Conservation (phyloP, 139 green algal species). For the Tetraselmis chui region DNA sequence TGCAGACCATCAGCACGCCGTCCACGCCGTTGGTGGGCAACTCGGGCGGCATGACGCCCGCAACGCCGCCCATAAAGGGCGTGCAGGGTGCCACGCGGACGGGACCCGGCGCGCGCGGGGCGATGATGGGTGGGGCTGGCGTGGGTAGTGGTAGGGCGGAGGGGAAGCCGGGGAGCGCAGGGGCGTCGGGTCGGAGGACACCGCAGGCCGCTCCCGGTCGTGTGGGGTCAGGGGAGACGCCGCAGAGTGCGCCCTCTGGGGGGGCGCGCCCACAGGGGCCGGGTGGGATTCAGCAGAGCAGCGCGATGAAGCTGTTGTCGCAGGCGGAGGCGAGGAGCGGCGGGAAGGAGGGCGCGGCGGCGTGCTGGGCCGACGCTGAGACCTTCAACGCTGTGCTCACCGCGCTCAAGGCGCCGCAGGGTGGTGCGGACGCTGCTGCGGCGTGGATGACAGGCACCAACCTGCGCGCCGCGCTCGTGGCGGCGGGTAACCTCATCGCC, state of each 20-base stretch:
- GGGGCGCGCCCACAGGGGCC: not conserved
- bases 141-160: not conserved
- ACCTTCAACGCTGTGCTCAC: slow-evolving; percentile 3
- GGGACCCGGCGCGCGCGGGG: not conserved
- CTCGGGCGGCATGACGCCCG: not conserved
- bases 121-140: not conserved
- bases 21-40: not conserved
- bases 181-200: no score
- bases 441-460: not conserved
- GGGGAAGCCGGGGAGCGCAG: not conserved
- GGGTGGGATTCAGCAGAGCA: not conserved
- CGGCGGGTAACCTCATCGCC: not conserved
- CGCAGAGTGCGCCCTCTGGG: not conserved
- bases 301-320: not conserved
- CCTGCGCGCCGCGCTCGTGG: not conserved
- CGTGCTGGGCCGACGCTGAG: slow-evolving; percentile 19
- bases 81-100: not conserved
- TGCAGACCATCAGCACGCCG: not conserved
- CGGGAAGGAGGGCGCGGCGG: slow-evolving; percentile 9
- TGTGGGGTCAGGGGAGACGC: not conserved
- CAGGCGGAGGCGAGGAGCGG: not conserved
- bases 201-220: no score
- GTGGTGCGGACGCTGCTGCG: not conserved
- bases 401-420: not conserved
- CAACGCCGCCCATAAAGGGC: not conserved